A percentile compares a stretch with the other conserved stretches of the same genome.
phyloP scores from a whole-genome alignment of 176 grass and related monocot species.

The Urochloa ruziziensis region DNA sequence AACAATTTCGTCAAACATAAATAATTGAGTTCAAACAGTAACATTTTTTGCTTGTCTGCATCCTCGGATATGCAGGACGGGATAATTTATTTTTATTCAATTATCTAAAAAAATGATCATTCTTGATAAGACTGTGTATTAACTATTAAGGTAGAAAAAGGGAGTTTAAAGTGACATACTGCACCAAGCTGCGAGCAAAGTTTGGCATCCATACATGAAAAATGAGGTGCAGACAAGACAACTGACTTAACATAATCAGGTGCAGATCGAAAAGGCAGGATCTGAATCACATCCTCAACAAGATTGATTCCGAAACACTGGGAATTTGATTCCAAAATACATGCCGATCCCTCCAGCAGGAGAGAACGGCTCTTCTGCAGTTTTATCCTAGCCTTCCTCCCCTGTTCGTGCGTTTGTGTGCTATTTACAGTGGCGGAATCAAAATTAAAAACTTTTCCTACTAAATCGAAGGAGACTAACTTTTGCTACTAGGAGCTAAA shows the following conservation, averaged over 20 bases:
- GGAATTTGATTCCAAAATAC: slow-evolving; percentile 32
- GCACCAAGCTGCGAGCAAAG: neutral
- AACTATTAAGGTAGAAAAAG: neutral
- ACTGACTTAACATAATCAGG: neutral
- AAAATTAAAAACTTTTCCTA: slow-evolving; percentile 32
- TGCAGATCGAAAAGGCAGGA: neutral
- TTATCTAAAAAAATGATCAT: neutral
- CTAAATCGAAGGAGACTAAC: slow-evolving; percentile 18
- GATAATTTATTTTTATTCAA: neutral
- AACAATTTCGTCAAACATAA: slow-evolving; percentile 23
- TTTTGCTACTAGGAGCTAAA: slow-evolving; percentile 27
- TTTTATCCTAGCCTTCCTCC: neutral
- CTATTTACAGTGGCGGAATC: slow-evolving; percentile 47
- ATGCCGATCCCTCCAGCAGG: neutral
- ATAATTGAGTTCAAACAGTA: neutral
- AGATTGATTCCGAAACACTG: neutral
- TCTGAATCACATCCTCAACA: neutral
- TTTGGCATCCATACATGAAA: neutral
- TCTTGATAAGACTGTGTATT: neutral
- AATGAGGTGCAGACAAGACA: neutral
- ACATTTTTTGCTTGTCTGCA: neutral
- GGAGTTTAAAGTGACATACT: neutral
- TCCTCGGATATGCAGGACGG: neutral
- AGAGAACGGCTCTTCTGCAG: slow-evolving; percentile 17
- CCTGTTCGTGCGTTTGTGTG: neutral